Evolutionary conservation across 2,329 filamentous ascomycete genomes (phyloP).

Genomic region (Aspergillus felis): DNA sequence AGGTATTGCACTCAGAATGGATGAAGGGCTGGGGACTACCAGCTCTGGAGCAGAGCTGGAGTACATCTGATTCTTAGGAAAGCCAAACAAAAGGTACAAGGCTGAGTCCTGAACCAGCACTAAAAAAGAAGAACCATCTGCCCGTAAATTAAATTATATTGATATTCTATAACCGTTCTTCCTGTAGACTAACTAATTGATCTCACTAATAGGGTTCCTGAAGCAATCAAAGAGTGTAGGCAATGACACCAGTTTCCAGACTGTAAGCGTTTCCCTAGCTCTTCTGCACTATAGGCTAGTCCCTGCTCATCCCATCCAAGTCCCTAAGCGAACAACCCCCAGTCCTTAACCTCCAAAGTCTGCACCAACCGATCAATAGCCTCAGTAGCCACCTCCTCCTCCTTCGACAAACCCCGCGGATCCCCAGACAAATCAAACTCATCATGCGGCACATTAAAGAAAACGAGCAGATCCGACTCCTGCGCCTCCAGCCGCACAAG

Average conservation of each 20-base stretch:
- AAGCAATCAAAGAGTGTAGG: neutral
- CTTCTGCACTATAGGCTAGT: neutral
- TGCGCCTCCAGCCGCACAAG: constrained; percentile 72
- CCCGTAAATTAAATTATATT: too few species aligned
- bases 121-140: too few species aligned
- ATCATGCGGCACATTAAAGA: constrained; percentile 82
- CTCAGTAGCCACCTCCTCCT: constrained; percentile 50
- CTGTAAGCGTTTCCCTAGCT: neutral
- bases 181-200: neutral
- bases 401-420: constrained; percentile 64
- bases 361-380: constrained; percentile 55
- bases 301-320: neutral
- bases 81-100: too few species aligned
- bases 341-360: constrained; percentile 75
- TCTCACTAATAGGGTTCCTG: neutral
- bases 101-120: too few species aligned
- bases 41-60: constrained; percentile 8
- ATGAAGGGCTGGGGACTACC: constrained; percentile 20
- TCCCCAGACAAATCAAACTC: constrained; percentile 67
- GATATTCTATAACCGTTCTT: too few species aligned
- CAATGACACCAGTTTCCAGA: neutral
- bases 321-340: constrained; percentile 61
- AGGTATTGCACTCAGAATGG: constrained; percentile 23
- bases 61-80: neutral
- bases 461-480: constrained; percentile 76